Base-by-base conservation (phyloP, 495 filamentous ascomycete genomes). In the Daldinia vernicosa region DNA sequence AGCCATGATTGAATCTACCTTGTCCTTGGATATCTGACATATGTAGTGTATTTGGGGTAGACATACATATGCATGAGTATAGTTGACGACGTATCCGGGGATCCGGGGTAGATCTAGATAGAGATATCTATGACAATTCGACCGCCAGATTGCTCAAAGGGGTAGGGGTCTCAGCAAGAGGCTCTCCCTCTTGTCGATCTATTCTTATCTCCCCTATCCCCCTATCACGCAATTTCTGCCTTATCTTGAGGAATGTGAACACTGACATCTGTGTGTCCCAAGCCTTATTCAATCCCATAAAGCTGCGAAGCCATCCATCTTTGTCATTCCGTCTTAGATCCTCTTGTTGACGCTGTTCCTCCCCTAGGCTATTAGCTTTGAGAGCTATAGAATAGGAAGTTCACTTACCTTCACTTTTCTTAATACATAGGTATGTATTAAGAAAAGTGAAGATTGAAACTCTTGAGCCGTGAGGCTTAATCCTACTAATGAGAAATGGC, bases 201-300 rank as follows among this genome's bases (percentile, higher is more conserved):
- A 59, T 65, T 64, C 67, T 74, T 74, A 74, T 70, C 67, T 70
- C 17, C 47, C 69, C 63, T 69, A 73, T 73, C 67, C 17, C 47
- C 69, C 63, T 69, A 73, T 73, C 67, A 70, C 71, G 71, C 71
- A 66, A 74, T 74, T 63, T 57, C 22, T 39, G 22, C 53, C 71
- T 74, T 74, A 74, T 74, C 71, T 74, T 61, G 39, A 47, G 55
- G 62, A 66, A 59, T 60, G 59, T 60, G 55, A 74, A 72, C 59
- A 67, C 60, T 43, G 71, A 69, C 54, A 66, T 28, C 30, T 66
- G 17, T 62, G 58, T 61, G 50, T 66, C 60, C 57, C 50, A 22
- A 57, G 47, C 47, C 59, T 69, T 57, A 40, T 63, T 62, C 61
- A 66, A 69, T 63, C 58, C 28, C 57, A 58, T 69, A 69, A 73